Evolutionary conservation across 768 basidiomycete genomes (phyloP).

Genomic region (Kondoa subrosea): DNA sequence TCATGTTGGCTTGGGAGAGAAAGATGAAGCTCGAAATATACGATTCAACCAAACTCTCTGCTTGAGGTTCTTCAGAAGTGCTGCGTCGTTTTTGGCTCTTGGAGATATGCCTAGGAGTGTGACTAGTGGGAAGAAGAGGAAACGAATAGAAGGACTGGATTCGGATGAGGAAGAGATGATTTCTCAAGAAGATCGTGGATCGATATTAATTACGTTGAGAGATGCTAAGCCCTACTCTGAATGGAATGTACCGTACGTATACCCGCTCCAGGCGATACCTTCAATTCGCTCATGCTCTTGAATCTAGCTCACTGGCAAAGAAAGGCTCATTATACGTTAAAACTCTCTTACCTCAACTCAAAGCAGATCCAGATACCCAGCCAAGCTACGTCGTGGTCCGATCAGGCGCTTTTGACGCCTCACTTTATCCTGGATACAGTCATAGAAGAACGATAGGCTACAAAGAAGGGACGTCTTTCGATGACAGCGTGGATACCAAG

Average conservation of each 20-base stretch:
- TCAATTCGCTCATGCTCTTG: neutral
- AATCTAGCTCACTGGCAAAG: conserved; percentile 16
- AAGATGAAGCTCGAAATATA: conserved; percentile 18
- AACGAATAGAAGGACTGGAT: neutral
- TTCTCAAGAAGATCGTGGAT: conserved; percentile 1
- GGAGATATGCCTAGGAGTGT: neutral
- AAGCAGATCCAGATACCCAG: conserved; percentile 2
- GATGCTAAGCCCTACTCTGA: conserved; percentile 16
- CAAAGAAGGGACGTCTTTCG: conserved; percentile 5
- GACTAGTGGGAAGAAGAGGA: neutral
- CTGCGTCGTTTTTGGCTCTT: conserved; percentile 6
- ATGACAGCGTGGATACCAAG: conserved; percentile 2
- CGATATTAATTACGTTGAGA: conserved; percentile 12
- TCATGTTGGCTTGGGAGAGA: conserved; percentile 18
- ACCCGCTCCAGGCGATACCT: neutral
- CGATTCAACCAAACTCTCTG: conserved; percentile 14
- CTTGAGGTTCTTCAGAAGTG: conserved; percentile 15
- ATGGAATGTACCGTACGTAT: conserved; percentile 17
- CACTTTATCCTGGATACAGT: conserved; percentile 14
- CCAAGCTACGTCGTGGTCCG: conserved; percentile 15
- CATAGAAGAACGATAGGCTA: conserved; percentile 18
- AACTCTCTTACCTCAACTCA: conserved; percentile 10
- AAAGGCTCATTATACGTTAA: conserved; percentile 10
- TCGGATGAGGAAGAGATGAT: neutral
- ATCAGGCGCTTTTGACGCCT: conserved; percentile 12